Conservation (phyloP, 2,329 filamentous ascomycete species). For the Diplodia scrobiculata region DNA sequence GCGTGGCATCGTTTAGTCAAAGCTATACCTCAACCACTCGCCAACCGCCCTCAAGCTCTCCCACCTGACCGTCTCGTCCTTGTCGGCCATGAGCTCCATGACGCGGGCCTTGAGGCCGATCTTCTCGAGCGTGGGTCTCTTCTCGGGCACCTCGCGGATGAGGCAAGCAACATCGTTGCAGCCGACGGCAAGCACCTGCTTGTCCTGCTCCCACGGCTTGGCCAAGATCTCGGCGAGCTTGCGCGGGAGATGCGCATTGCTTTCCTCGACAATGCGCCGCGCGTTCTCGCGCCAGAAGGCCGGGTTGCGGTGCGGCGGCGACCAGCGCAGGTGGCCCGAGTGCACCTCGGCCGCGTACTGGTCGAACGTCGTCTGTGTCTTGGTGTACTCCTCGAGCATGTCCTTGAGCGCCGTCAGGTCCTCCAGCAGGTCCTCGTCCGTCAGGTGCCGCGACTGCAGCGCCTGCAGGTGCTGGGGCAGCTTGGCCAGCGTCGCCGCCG, state of each 20-base stretch:
- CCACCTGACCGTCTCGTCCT: slow-evolving; percentile 87
- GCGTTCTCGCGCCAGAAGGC: slow-evolving; percentile 93
- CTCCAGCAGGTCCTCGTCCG: slow-evolving; percentile 56
- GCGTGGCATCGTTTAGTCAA: slow-evolving; percentile 34
- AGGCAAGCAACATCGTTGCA: slow-evolving; percentile 90
- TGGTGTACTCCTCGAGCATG: slow-evolving; percentile 83
- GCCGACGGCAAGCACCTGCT: slow-evolving; percentile 83
- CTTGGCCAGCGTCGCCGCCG: slow-evolving; percentile 81
- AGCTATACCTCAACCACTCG: slow-evolving; percentile 71
- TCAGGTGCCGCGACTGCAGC: slow-evolving; percentile 56
- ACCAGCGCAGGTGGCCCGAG: slow-evolving; percentile 88
- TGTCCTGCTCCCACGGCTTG: slow-evolving; percentile 81
- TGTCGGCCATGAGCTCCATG: slow-evolving; percentile 91
- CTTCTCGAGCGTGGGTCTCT: slow-evolving; percentile 76
- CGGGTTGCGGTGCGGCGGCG: slow-evolving; percentile 81
- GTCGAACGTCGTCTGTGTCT: slow-evolving; percentile 67
- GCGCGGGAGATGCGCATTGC: slow-evolving; percentile 75
- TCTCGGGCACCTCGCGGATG: slow-evolving; percentile 87
- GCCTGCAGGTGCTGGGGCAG: slow-evolving; percentile 66
- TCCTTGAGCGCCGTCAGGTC: slow-evolving; percentile 52
- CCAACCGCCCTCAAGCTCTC: slow-evolving; percentile 85
- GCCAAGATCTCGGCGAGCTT: slow-evolving; percentile 84
- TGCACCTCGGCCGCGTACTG: slow-evolving; percentile 78
- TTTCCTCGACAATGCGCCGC: slow-evolving; percentile 78
- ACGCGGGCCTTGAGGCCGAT: slow-evolving; percentile 81